Evolutionary conservation across 306 rosid species (phyloP).

Genomic region (Malus asiatica): DNA sequence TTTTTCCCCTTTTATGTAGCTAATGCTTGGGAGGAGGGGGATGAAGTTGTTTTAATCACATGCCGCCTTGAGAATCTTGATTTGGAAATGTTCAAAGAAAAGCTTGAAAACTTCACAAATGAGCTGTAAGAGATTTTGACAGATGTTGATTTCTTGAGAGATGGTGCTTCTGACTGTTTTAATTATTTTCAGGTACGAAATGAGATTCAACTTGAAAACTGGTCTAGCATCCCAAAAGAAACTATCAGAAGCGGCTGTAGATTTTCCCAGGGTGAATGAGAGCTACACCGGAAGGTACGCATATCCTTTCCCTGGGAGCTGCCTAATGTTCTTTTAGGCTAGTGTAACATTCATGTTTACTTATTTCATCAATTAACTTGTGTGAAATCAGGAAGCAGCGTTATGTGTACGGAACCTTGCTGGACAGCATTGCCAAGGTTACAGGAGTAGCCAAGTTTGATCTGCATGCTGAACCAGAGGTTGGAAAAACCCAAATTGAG

Average conservation of each 20-base stretch:
- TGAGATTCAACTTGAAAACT: constrained; percentile 79
- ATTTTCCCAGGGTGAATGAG: constrained; percentile 93
- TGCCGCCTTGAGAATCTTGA: constrained; percentile 71
- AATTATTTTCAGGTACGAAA: constrained; percentile 59
- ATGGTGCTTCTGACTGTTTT: constrained; percentile 14
- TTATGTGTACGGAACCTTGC: constrained; percentile 71
- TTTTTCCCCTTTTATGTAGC: constrained; percentile 28
- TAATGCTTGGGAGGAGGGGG: constrained; percentile 99
- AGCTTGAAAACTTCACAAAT: constrained; percentile 61
- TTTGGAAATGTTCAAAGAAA: constrained; percentile 56
- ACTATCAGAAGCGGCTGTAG: constrained; percentile 66
- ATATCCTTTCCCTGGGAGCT: background rate
- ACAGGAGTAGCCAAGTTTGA: constrained; percentile 78
- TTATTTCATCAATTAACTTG: background rate
- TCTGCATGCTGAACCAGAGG: constrained; percentile 61
- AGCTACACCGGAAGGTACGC: constrained; percentile 84
- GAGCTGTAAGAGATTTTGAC: constrained; percentile 54
- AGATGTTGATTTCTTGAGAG: background rate
- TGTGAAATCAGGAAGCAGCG: constrained; percentile 55
- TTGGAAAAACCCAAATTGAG: constrained; percentile 53
- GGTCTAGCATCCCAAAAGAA: constrained; percentile 73
- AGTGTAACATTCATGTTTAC: background rate
- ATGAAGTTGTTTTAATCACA: constrained; percentile 85
- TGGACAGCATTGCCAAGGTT: constrained; percentile 64
- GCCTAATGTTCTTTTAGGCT: background rate